A percentile compares a stretch with the other conserved stretches of the same genome.
phyloP scores from a whole-genome alignment of 345 rosid genomes.

The Psidium guajava region DNA sequence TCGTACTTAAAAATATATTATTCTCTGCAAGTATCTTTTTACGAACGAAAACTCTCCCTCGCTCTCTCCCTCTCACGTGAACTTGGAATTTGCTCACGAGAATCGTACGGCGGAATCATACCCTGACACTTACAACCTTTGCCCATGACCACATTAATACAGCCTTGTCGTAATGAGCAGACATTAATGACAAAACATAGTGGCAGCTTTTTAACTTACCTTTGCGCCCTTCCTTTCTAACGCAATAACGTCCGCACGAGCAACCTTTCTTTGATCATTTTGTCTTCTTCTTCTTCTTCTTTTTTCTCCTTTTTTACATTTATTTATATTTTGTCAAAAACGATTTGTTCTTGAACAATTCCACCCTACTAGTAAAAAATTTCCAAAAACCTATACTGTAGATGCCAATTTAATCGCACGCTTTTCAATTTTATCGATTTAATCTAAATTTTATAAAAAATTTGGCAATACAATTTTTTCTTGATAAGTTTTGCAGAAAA shows the following conservation, averaged over 20 bases:
- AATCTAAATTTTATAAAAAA: too few relatives aligned
- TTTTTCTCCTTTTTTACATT: too few relatives aligned
- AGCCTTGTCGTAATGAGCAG: not conserved
- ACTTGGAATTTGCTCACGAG: not conserved
- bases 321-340: too few relatives aligned
- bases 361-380: too few relatives aligned
- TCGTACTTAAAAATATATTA: not conserved
- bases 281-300: too few relatives aligned
- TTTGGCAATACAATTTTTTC: too few relatives aligned
- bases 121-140: not conserved
- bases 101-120: not conserved
- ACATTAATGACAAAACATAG: not conserved
- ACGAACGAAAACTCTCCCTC: not conserved
- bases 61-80: not conserved
- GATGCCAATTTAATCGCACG: too few relatives aligned
- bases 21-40: not conserved
- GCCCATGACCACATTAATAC: not conserved
- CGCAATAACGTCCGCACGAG: not conserved
- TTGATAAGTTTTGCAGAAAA: accelerated
- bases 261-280: not conserved
- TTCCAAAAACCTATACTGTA: too few relatives aligned
- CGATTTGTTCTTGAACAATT: too few relatives aligned
- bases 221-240: not conserved
- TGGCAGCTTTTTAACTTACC: not conserved
- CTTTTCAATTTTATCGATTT: too few relatives aligned